phyloP scores from a whole-genome alignment of 2,329 filamentous ascomycete species.

The Sclerotiophoma versabilis region DNA sequence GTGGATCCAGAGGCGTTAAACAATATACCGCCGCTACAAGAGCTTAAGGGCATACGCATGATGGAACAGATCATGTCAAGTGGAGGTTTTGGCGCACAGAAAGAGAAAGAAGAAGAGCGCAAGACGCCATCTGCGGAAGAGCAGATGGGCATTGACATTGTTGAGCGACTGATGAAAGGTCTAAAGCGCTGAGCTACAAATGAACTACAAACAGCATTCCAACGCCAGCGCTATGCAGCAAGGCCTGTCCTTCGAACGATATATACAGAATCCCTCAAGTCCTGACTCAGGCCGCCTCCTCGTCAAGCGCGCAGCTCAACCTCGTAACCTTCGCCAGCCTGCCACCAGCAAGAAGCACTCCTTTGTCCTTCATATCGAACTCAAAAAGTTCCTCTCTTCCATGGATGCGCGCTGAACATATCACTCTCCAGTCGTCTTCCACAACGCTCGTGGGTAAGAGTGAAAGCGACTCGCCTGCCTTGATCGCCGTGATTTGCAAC shows the following conservation, averaged over 20 bases:
- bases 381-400: constrained; percentile 11
- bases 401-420: constrained; percentile 20
- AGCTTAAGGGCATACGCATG: constrained; percentile 47
- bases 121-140: constrained; percentile 33
- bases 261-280: neutral
- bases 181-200: constrained; percentile 24
- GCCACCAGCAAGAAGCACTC: constrained; percentile 18
- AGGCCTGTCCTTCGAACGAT: no score
- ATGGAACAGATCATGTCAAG: constrained; percentile 45
- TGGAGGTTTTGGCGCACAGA: constrained; percentile 19
- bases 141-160: constrained; percentile 42
- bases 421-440: constrained; percentile 16
- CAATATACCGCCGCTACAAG: constrained; percentile 48
- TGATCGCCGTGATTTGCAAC: constrained; percentile 21
- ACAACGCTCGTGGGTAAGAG: constrained; percentile 6
- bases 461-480: constrained; percentile 11
- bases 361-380: constrained; percentile 18
- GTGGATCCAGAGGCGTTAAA: constrained; percentile 48
- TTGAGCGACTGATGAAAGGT: constrained; percentile 43
- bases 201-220: neutral
- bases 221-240: constrained; percentile 8
- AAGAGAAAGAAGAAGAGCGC: constrained; percentile 12
- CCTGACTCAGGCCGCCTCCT: neutral
- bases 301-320: neutral
- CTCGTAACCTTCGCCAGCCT: constrained; percentile 23